These are phyloP conservation scores for Alloteropsis angusta DNA, from an alignment of 202 grass and related monocot species.

Conservation along the genomic window DNA sequence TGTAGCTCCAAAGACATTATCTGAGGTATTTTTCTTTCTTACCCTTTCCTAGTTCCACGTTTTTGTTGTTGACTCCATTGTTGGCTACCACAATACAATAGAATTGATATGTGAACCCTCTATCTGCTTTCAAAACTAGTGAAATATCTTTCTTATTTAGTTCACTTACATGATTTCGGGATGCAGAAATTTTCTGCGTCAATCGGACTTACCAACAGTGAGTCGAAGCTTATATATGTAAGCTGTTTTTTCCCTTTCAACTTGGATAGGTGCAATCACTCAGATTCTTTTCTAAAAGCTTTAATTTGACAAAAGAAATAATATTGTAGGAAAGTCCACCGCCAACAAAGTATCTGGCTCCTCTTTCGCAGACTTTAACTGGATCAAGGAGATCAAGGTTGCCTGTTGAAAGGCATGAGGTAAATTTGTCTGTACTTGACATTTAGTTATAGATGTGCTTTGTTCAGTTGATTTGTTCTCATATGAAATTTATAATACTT, in stretches of 20 bases:
- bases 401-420: constrained; percentile 73
- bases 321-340: constrained; percentile 65
- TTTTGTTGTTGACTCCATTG: neutral
- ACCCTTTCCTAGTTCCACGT: neutral
- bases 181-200: constrained; percentile 62
- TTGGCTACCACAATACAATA: neutral
- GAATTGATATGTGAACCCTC: neutral
- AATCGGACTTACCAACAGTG: constrained; percentile 37
- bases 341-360: constrained; percentile 59
- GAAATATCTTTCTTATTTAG: constrained; percentile 13
- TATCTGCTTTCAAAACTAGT: neutral
- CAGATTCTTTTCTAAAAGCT: neutral
- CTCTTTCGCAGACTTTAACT: constrained; percentile 48
- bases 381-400: constrained; percentile 54
- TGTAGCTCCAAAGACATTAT: constrained; percentile 36
- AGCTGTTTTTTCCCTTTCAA: constrained; percentile 37
- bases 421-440: constrained; percentile 21
- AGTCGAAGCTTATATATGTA: constrained; percentile 60
- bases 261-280: constrained; percentile 5
- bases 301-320: constrained; percentile 6
- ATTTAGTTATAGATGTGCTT: neutral
- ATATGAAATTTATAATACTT: constrained; percentile 6
- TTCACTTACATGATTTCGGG: constrained; percentile 26
- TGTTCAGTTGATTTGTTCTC: constrained; percentile 3
- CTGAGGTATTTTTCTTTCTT: constrained; percentile 50